Evolutionary conservation across 805 yeast species (phyloP).

Genomic region (Brettanomyces naardenensis): DNA sequence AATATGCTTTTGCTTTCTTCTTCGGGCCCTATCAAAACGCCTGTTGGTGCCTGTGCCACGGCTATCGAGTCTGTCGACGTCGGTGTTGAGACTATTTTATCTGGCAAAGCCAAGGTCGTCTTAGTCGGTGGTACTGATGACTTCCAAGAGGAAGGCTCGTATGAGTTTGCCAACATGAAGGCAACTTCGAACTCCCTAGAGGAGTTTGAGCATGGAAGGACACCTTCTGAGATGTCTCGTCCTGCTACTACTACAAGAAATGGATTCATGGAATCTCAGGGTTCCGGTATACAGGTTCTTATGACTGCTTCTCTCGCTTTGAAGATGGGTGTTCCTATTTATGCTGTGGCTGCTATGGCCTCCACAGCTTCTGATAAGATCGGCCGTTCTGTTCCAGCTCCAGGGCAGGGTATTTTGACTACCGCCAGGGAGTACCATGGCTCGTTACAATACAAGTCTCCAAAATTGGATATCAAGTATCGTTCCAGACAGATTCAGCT

Average conservation of each 20-base stretch:
- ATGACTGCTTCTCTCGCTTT: constrained; percentile 94
- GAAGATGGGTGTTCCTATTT: constrained; percentile 98
- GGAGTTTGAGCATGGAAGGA: constrained; percentile 92
- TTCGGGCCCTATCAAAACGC: constrained; percentile 98
- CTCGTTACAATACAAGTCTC: constrained; percentile 66
- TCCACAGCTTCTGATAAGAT: constrained; percentile 98
- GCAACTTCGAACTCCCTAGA: constrained; percentile 89
- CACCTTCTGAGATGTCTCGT: constrained; percentile 98
- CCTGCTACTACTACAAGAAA: constrained; percentile 94
- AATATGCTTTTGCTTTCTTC: constrained; percentile 95
- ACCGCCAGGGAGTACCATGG: constrained; percentile 93
- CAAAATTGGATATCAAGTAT: constrained; percentile 83
- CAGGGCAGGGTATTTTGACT: constrained; percentile 98
- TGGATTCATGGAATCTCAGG: constrained; percentile 99
- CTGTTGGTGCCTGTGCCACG: constrained; percentile 99
- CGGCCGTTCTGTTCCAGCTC: constrained; percentile 99
- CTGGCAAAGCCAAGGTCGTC: constrained; percentile 93
- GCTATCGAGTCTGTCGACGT: constrained; percentile 95
- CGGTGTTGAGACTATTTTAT: constrained; percentile 88
- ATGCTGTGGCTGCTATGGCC: constrained; percentile 88
- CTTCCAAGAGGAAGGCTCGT: constrained; percentile 98
- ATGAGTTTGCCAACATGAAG: constrained; percentile 97
- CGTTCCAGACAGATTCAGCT: constrained; percentile 83
- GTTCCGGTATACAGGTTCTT: constrained; percentile 95
- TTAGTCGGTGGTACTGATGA: constrained; percentile 99